These are phyloP conservation scores for Eimeria mitis DNA, from an alignment of 169 alveolate species.

Conservation along the genomic window DNA sequence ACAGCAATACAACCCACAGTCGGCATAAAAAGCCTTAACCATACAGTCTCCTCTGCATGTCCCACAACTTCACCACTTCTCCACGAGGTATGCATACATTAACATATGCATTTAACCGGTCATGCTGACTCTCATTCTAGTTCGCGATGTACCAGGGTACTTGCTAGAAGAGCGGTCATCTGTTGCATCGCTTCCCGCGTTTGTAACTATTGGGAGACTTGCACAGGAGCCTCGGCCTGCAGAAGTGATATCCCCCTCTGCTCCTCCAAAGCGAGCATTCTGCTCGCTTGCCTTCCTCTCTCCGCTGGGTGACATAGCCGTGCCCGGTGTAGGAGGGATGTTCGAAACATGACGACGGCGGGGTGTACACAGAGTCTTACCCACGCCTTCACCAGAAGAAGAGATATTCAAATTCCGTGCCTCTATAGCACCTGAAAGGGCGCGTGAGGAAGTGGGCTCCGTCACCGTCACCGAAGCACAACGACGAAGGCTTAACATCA, in stretches of 20 bases:
- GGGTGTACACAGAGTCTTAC: neutral
- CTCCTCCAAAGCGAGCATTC: neutral
- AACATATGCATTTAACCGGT: neutral
- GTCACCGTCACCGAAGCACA: conserved; percentile 71
- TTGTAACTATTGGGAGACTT: neutral
- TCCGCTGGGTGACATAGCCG: neutral
- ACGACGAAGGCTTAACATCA: conserved; percentile 63
- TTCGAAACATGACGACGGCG: neutral
- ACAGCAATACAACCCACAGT: neutral
- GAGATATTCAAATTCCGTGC: neutral
- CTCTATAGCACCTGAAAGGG: neutral
- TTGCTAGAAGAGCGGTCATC: neutral
- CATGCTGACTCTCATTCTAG: neutral
- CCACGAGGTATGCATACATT: neutral
- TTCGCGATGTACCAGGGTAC: conserved; percentile 8
- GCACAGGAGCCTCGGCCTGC: neutral
- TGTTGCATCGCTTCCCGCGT: neutral
- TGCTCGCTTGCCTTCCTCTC: neutral
- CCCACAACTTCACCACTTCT: neutral
- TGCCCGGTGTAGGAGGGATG: neutral
- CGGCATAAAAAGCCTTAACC: neutral
- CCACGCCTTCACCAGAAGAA: neutral
- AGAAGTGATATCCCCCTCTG: neutral
- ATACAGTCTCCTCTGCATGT: neutral
- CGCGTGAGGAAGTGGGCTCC: neutral